A percentile compares a stretch with the other conserved stretches of the same genome.
These are phyloP conservation scores for Fraxinus ornus DNA, from an alignment of 305 asterid species.

Conservation along the genomic window DNA sequence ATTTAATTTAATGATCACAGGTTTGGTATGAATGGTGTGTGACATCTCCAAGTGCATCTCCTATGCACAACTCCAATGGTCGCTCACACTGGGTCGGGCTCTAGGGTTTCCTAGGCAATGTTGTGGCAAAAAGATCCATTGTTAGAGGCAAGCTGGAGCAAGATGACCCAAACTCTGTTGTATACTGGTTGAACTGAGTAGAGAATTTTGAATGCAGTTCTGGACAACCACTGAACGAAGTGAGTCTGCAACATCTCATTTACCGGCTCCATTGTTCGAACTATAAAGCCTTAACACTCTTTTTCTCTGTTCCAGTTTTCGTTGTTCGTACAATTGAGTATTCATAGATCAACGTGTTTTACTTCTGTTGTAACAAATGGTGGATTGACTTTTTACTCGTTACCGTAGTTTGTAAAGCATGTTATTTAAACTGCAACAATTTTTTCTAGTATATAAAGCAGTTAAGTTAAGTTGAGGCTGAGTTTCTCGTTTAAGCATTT, in stretches of 20 bases:
- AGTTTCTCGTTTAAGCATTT: background rate
- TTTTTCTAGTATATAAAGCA: background rate
- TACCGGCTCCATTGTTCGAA: background rate
- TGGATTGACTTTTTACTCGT: background rate
- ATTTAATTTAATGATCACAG: conserved; percentile 33
- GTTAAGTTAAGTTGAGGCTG: background rate
- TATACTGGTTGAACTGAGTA: conserved; percentile 15
- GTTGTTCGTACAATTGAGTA: background rate
- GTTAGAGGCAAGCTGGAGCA: background rate
- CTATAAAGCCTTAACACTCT: background rate
- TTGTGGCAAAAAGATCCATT: background rate
- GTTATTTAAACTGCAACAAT: background rate
- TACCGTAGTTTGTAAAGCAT: background rate
- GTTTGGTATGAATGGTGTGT: conserved; percentile 99
- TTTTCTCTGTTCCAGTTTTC: background rate
- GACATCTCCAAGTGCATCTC: conserved; percentile 63
- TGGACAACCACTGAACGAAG: background rate
- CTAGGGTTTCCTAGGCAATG: conserved; percentile 24
- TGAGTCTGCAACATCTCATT: background rate
- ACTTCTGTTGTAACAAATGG: background rate
- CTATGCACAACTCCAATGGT: conserved; percentile 87
- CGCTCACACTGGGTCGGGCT: conserved; percentile 98
- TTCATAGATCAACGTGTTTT: background rate
- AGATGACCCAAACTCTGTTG: conserved; percentile 20
- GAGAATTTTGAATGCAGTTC: background rate